Evolutionary conservation across 139 green algal genomes (phyloP).

Genomic region (Microglena sp.): DNA sequence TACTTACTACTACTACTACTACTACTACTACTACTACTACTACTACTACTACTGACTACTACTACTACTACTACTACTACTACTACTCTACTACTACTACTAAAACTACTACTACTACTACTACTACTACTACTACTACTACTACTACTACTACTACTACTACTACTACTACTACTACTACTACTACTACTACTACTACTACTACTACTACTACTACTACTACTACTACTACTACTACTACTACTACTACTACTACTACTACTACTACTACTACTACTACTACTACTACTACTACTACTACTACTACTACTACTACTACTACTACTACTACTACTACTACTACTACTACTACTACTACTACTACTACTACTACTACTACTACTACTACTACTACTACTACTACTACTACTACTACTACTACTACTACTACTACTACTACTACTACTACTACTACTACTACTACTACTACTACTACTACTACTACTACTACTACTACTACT

Average conservation of each 20-base stretch:
- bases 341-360: slow-evolving; percentile 8
- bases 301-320: not conserved
- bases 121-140: not conserved
- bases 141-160: not conserved
- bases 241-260: not conserved
- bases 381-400: slow-evolving; percentile 5
- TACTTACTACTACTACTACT: no score
- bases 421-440: not conserved
- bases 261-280: not conserved
- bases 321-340: slow-evolving; percentile 8
- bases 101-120: slow-evolving; percentile 5
- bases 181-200: not conserved
- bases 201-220: not conserved
- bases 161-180: not conserved
- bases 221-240: not conserved
- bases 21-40: not conserved
- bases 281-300: slow-evolving; percentile 1
- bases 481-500: not conserved
- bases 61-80: no score
- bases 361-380: not conserved
- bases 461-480: not conserved
- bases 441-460: not conserved
- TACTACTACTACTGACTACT: no score
- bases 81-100: no score
- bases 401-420: not conserved